Base-by-base conservation (phyloP, 768 basidiomycete species). In the Kwoniella mangroviensis region DNA sequence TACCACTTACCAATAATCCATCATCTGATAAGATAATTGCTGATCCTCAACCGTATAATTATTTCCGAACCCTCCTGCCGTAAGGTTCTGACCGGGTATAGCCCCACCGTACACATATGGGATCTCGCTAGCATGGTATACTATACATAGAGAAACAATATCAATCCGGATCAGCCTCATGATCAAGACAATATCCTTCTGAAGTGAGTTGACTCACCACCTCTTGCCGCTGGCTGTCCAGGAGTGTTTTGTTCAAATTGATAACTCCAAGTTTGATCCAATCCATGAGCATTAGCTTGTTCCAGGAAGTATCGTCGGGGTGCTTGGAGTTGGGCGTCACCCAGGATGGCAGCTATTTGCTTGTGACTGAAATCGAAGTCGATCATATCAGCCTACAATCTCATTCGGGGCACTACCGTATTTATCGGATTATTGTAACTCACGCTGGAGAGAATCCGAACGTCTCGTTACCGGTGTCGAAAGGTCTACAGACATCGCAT, bases 1-100 rank as follows among this genome's bases (percentile, higher is more conserved):
- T 34, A 34, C 6, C 9, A 70, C 78, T 69, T 61, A 82, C 81
- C 79, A 81, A 74, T 82, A 82, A 40, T 77, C 70, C 28, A 73
- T 61, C 72, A 78, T 75, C 17, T 67, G 60, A 52, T 70, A 59
- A 6, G 76, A 73, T 2, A 82, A 45, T 15, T 40, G n/a, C 13
- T 40, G 63, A 34, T 77, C 73, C 15, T 41, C 63, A 1, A 64
- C 69, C 5, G 75, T 74, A 57, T 75, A 78, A 63, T 77, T 75
- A 21, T 24, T 34, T 40, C 53, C 24, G 41, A 56, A 49, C 0
- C 60, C 54, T 1, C 22, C n/a, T 34, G 24, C 24, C 0, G 22
- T 6, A 1, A 58, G 3, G 45, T 49, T 49, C 13, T 13, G 13
- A 0, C 61, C 64, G 0, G 63, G 58, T 2, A 52, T 5, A 54